phyloP scores from a whole-genome alignment of 768 basidiomycete genomes.

The Leccinum rimulosum region DNA sequence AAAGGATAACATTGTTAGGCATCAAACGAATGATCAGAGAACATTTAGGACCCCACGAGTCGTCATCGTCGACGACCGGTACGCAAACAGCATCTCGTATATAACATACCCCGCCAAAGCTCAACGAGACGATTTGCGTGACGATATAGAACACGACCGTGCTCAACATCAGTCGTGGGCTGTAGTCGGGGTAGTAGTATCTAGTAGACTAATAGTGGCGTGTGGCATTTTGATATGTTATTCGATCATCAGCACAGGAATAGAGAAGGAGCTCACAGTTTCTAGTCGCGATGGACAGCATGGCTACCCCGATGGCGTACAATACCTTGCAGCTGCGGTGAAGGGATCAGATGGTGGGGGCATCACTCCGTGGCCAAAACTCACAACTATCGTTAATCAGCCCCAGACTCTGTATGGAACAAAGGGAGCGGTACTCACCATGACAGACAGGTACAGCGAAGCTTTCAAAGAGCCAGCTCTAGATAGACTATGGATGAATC shows the following conservation, averaged over 20 bases:
- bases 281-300: constrained; percentile 34
- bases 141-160: constrained; percentile 30
- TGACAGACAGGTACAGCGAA: too few species aligned
- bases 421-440: neutral
- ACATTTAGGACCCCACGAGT: neutral
- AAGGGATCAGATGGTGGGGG: neutral
- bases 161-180: constrained; percentile 24
- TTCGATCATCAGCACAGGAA: neutral
- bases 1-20: constrained; percentile 18
- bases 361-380: neutral
- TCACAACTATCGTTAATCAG: constrained; percentile 17
- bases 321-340: constrained; percentile 25
- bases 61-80: neutral
- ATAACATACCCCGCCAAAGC: constrained; percentile 25
- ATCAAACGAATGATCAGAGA: neutral
- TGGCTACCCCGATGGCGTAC: constrained; percentile 7
- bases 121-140: constrained; percentile 28
- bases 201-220: constrained; percentile 27
- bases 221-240: neutral
- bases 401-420: neutral
- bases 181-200: constrained; percentile 33
- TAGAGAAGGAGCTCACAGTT: constrained; percentile 30
- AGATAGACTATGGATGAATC: too few species aligned
- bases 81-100: constrained; percentile 28
- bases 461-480: too few species aligned